Evolutionary conservation across 345 rosid genomes (phyloP), one percentile per base, ranked within the genome.

Genomic region (Punica granatum): DNA sequence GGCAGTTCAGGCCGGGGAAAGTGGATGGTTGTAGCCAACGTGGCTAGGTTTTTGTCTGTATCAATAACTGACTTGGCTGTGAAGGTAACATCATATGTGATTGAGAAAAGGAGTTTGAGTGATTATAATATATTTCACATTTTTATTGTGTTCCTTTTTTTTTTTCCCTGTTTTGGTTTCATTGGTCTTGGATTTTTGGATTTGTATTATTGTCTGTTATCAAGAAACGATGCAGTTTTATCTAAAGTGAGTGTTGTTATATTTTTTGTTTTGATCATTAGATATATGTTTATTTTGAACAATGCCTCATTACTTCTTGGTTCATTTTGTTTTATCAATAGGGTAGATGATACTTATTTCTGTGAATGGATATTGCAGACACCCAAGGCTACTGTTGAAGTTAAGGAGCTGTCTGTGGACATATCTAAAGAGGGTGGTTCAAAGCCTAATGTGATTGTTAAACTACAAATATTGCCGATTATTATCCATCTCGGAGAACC

Each of bases 11-110:
- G 99, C 75, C 73, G 91, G 78, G 99, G 96, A 72, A 91, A 88
- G 75, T 94, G 91, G 96, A 89, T 83, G 90, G 88, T 91, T 76
- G 82, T 85, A 61, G 99, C 99, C 72, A 91, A 85, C 66, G 63
- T 83, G 73, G 97, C 98, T 43, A 86, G 91, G 78, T 94, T 86
- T 83, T 77, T 94, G 77, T 94, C 99, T 23, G 84, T 91, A 74
- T 89, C 97, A 61, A 81, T 94, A 49, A 75, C 91, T 36, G 97
- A 94, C 81, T 82, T 94, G 79, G 85, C 78, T 79, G 69, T 94
- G 73, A 89, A 86, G 96, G 99, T 89, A 80, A 73, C 7, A 28
- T 12, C 34, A 2, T 73, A 77, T 43, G 19, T 67, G 25, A 68
- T 64, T 64, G 18, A 32, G 11, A 37, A 11, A 4, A 37, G 41